phyloP scores from a whole-genome alignment of 768 basidiomycete genomes.

The Termitomyces bulborhizus region DNA sequence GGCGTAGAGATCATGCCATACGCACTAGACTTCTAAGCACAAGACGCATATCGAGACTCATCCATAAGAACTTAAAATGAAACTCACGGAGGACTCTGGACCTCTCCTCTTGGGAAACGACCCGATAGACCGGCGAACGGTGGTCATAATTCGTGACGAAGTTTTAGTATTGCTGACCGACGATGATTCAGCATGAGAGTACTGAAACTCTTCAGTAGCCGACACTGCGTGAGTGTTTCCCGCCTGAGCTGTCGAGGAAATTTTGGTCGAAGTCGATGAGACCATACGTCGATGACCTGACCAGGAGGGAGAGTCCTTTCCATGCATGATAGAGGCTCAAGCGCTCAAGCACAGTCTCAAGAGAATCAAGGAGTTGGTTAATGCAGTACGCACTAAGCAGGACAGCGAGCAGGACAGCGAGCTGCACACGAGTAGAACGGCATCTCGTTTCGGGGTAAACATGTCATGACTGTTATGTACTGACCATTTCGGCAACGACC shows the following conservation, averaged over 20 bases:
- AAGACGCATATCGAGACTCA: not conserved
- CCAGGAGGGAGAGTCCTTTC: slow-evolving; percentile 10
- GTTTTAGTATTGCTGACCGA: slow-evolving; percentile 10
- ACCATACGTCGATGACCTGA: slow-evolving; percentile 13
- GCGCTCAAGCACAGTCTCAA: not conserved
- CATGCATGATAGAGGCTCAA: slow-evolving; percentile 5
- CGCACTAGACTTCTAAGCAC: slow-evolving; percentile 9
- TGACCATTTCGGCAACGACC: slow-evolving; percentile 6
- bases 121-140: slow-evolving; percentile 17
- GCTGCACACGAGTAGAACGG: slow-evolving; percentile 2
- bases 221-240: not conserved
- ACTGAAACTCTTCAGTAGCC: not conserved
- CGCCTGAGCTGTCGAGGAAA: slow-evolving; percentile 1
- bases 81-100: slow-evolving; percentile 13
- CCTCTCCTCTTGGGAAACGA: slow-evolving; percentile 17
- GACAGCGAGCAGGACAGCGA: not conserved
- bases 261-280: slow-evolving; percentile 7
- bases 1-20: slow-evolving; percentile 36
- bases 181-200: slow-evolving; percentile 2
- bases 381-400: not conserved
- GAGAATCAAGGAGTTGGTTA: not conserved
- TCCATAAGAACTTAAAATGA: not conserved
- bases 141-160: slow-evolving; percentile 20
- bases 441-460: slow-evolving; percentile 2
- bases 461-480: slow-evolving; percentile 6